Conservation (phyloP, 441 rosid species). For the Adansonia rubrostipa region DNA sequence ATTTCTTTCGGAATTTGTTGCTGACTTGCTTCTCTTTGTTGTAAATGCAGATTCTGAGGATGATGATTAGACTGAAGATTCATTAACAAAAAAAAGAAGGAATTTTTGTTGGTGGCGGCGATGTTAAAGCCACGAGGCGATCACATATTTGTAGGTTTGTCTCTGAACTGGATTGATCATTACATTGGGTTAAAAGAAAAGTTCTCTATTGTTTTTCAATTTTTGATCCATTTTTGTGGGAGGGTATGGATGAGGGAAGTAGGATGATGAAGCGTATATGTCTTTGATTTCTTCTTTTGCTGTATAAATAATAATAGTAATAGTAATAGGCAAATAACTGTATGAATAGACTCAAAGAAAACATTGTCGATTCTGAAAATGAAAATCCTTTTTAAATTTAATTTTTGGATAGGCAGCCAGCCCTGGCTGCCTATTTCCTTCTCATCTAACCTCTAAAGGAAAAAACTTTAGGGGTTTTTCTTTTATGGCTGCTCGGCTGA, state of each 20-base stretch:
- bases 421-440: no score
- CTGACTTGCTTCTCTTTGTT: conserved; percentile 24
- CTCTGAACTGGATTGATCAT: conserved; percentile 29
- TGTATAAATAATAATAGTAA: conserved; percentile 34
- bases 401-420: no score
- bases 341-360: background rate
- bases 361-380: background rate
- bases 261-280: conserved; percentile 28
- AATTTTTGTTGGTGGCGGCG: no score
- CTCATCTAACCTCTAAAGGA: no score
- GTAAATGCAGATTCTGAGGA: conserved; percentile 83
- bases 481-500: background rate
- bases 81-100: no score
- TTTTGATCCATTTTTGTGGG: conserved; percentile 24
- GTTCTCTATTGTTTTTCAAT: conserved; percentile 9
- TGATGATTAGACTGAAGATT: conserved; percentile 60
- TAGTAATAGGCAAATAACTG: no score
- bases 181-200: conserved; percentile 24
- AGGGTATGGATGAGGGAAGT: conserved; percentile 30
- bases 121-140: conserved; percentile 7
- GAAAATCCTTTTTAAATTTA: background rate
- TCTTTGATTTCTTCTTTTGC: conserved; percentile 26
- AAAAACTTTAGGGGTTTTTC: no score
- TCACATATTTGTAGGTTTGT: conserved; percentile 30
- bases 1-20: background rate